Evolutionary conservation across 805 yeast genomes (phyloP).

Genomic region (Ascoidea tarda): DNA sequence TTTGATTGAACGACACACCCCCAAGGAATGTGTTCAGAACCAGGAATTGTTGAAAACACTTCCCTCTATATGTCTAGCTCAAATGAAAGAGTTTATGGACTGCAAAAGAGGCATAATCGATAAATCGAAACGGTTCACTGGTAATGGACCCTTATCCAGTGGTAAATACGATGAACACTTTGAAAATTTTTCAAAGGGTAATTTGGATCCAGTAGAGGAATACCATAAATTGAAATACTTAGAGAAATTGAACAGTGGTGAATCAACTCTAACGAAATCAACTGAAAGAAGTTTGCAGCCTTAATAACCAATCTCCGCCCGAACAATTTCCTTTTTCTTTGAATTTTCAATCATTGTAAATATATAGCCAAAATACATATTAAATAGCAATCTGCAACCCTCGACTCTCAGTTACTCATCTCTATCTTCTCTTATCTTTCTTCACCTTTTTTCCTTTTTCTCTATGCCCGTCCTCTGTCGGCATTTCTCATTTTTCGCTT

Average conservation of each 20-base stretch:
- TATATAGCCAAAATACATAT: no score
- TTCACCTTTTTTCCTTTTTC: no score
- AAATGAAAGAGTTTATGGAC: constrained; percentile 74
- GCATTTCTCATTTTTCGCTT: no score
- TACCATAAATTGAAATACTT: constrained; percentile 53
- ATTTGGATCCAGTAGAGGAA: constrained; percentile 74
- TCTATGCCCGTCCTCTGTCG: no score
- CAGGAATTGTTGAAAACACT: constrained; percentile 64
- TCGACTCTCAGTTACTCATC: no score
- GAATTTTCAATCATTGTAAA: no score
- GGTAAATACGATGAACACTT: constrained; percentile 87
- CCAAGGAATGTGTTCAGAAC: constrained; percentile 73
- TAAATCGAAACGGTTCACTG: constrained; percentile 81
- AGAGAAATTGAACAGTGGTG: constrained; percentile 29
- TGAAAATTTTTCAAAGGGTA: constrained; percentile 63
- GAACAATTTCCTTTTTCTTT: no score
- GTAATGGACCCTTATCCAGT: constrained; percentile 86
- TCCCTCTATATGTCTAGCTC: constrained; percentile 81
- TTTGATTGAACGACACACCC: constrained; percentile 75
- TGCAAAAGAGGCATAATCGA: constrained; percentile 88
- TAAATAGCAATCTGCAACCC: no score
- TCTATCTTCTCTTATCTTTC: no score
- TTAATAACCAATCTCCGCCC: no score
- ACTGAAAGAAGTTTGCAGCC: no score
- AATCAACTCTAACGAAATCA: constrained; percentile 1